A percentile compares a stretch with the other conserved stretches of the same genome.
Conservation (phyloP, 495 filamentous ascomycete genomes). For the Acidomyces sp. region DNA sequence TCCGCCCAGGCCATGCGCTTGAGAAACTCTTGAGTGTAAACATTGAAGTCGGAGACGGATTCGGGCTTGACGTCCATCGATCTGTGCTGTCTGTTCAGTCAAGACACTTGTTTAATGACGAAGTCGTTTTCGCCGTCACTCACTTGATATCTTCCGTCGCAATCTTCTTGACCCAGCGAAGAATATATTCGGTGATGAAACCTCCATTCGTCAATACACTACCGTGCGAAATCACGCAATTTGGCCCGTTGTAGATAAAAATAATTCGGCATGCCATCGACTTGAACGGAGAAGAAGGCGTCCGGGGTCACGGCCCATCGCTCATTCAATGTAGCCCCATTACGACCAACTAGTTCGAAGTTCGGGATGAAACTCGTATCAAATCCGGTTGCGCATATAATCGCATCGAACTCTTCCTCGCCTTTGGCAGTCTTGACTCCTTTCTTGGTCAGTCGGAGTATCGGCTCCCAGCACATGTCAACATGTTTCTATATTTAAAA, state of each 20-base stretch:
- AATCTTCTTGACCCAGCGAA: slow-evolving; percentile 6
- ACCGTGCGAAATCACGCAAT: slow-evolving; percentile 2
- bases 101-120: slow-evolving; percentile 6
- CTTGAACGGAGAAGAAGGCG: slow-evolving; percentile 6
- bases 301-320: slow-evolving; percentile 4
- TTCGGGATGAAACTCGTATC: slow-evolving; percentile 37
- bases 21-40: slow-evolving; percentile 13
- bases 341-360: slow-evolving; percentile 36
- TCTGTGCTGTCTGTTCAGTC: background rate
- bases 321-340: slow-evolving; percentile 22
- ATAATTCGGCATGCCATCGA: slow-evolving; percentile 14
- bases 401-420: slow-evolving; percentile 24
- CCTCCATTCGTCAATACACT: slow-evolving; percentile 4
- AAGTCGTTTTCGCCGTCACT: slow-evolving; percentile 5
- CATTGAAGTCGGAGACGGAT: background rate
- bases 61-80: background rate
- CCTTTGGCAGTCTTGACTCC: slow-evolving; percentile 23
- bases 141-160: slow-evolving; percentile 6
- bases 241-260: slow-evolving; percentile 10
- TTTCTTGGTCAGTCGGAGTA: slow-evolving; percentile 19
- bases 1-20: slow-evolving; percentile 34
- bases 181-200: slow-evolving; percentile 4
- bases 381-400: slow-evolving; percentile 40
- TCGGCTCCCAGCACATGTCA: slow-evolving; percentile 22
- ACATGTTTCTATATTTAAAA: slow-evolving; percentile 25